Percentiles rank a stretch among this genome's conserved stretches.
phyloP scores from a whole-genome alignment of 495 filamentous ascomycete species.

The Cenococcum geophilum region DNA sequence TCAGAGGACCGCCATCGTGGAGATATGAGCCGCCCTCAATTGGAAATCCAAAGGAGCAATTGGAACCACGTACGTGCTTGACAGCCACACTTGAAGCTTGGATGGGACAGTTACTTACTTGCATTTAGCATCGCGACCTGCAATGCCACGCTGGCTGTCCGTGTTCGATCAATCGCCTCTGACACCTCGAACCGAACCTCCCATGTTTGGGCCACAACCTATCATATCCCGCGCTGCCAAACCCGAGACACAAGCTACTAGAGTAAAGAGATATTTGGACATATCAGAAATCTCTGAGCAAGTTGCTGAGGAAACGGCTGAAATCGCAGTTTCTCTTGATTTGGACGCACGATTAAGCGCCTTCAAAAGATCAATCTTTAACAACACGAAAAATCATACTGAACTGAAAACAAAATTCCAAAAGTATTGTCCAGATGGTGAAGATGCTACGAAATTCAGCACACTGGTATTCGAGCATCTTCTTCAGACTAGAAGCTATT shows the following conservation, averaged over 20 bases:
- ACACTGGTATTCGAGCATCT: background rate
- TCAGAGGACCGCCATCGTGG: conserved; percentile 12
- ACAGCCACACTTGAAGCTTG: background rate
- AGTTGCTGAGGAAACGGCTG: background rate
- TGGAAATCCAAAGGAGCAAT: background rate
- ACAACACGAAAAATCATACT: background rate
- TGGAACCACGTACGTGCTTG: conserved; percentile 9
- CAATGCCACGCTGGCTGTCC: background rate
- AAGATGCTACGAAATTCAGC: background rate
- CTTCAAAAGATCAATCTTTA: background rate
- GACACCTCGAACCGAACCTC: background rate
- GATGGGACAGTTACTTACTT: background rate
- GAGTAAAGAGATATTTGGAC: background rate
- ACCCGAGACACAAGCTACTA: background rate
- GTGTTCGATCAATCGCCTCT: background rate
- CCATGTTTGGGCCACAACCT: background rate
- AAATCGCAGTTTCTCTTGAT: background rate
- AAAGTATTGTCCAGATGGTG: background rate
- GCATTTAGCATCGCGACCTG: background rate
- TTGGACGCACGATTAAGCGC: background rate
- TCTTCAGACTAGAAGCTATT: background rate
- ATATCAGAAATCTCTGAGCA: background rate
- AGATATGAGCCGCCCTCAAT: conserved; percentile 27
- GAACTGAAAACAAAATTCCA: background rate
- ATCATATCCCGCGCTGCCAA: background rate